Conservation (phyloP, 1,139 yeast species). For the Pichia sp. region DNA sequence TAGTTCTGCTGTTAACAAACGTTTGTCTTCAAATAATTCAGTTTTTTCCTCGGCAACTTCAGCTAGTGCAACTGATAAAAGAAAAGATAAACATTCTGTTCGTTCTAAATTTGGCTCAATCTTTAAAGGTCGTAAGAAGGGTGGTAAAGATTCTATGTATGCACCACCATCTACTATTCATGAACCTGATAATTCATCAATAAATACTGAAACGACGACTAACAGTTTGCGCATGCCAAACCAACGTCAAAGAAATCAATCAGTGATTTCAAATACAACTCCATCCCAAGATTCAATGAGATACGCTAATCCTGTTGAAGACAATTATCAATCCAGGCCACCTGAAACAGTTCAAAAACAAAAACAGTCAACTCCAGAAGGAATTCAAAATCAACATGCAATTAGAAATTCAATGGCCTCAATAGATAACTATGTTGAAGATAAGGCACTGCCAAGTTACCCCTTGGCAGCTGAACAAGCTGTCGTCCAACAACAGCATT, state of each 20-base stretch:
- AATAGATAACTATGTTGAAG: too few relatives aligned
- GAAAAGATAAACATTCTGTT: slow-evolving; percentile 37
- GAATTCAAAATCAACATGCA: too few relatives aligned
- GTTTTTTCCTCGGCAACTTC: slow-evolving; percentile 14
- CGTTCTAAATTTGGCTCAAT: slow-evolving; percentile 82
- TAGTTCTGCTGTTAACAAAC: slow-evolving; percentile 5
- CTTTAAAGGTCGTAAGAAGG: slow-evolving; percentile 50
- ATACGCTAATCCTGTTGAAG: neutral
- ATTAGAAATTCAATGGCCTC: too few relatives aligned
- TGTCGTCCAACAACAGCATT: slow-evolving; percentile 1
- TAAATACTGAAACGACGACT: slow-evolving; percentile 19
- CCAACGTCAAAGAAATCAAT: slow-evolving; percentile 14
- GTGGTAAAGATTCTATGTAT: slow-evolving; percentile 35
- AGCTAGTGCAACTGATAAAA: slow-evolving; percentile 12
- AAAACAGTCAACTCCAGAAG: neutral
- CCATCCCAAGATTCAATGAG: neutral
- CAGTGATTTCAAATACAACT: slow-evolving; percentile 6
- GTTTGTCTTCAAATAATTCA: slow-evolving; percentile 15
- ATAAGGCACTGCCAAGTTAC: too few relatives aligned
- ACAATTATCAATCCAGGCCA: neutral
- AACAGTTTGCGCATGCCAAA: slow-evolving; percentile 9
- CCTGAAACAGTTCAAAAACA: neutral
- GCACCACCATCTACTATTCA: slow-evolving; percentile 25
- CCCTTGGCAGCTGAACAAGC: neutral
- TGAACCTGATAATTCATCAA: slow-evolving; percentile 29